Base-by-base conservation (phyloP, 2,329 filamentous ascomycete genomes). In the Aureobasidium sp. region DNA sequence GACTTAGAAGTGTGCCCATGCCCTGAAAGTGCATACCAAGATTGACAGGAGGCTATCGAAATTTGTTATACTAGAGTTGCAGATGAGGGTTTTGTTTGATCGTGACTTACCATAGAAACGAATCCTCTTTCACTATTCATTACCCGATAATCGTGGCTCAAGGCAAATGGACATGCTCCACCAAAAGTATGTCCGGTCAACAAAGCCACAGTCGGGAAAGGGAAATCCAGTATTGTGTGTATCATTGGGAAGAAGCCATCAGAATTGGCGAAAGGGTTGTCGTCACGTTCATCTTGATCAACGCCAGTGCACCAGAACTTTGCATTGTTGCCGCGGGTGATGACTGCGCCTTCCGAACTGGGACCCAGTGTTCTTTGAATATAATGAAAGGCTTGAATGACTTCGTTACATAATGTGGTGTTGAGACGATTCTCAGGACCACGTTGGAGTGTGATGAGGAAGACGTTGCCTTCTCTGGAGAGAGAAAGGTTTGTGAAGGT, bases 1-100 rank as follows among this genome's bases (percentile, higher is more conserved):
- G 71, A 1, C 80, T 74, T 2, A 79, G 79, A 7, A 83, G 72
- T 3, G 75, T 72, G 4, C 81, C 81, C 51, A 83, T 82, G 10
- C 81, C 81, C 14, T 79, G 78, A 63, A 83, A 83, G 64, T 82
- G 79, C 32, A 83, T 70, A 5, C 81, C 81, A 1, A 83, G 74
- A 60, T 83, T 76, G 0, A 83, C 79, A 0, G 81, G 81, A 0
- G 81, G 81, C 49, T 34, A 13, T 7, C 13, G 5, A 21, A 13
- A 34, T 21, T 41, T 10, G 39, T 41, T 41, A 41, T 2, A 41
- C 21, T 21, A 21, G 39, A 9, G n/a, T 8, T n/a, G 21, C 16
- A 16, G 5, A 39, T 4, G 5, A 39, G 16, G 6, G 14, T n/a
- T 36, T 36, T 9, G 16, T 16, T n/a, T 6, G 9, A 39, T 39